Conservation (phyloP, 2,329 filamentous ascomycete species). For the Pseudogymnoascus sp. region DNA sequence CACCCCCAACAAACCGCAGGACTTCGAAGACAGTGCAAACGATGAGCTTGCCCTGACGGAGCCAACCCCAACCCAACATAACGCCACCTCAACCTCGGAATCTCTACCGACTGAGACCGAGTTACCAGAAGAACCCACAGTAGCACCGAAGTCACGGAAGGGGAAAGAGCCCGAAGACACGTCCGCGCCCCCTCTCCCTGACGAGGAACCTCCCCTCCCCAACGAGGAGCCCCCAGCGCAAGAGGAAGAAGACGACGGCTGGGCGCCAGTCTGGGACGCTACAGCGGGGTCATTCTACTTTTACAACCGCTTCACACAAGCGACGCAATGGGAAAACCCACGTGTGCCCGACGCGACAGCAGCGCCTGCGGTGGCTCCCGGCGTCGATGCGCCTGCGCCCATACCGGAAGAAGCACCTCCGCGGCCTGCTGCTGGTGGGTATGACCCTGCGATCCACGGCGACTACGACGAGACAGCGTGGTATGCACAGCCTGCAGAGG, state of each 20-base stretch:
- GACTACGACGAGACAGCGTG: conserved; percentile 94
- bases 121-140: neutral
- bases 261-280: conserved; percentile 72
- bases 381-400: conserved; percentile 27
- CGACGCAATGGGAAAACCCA: conserved; percentile 80
- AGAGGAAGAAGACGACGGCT: conserved; percentile 61
- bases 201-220: conserved; percentile 33
- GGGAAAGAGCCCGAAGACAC: conserved; percentile 28
- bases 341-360: conserved; percentile 48
- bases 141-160: conserved; percentile 15
- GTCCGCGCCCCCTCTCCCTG: conserved; percentile 35
- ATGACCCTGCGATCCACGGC: conserved; percentile 93
- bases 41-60: neutral
- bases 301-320: conserved; percentile 68
- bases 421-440: conserved; percentile 53
- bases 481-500: conserved; percentile 61
- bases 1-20: neutral
- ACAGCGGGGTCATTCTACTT: conserved; percentile 68
- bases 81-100: neutral
- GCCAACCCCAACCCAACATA: neutral
- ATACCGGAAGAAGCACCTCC: conserved; percentile 20
- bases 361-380: conserved; percentile 18
- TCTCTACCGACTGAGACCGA: neutral
- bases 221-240: conserved; percentile 39
- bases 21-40: neutral